Evolutionary conservation across 2,329 filamentous ascomycete genomes (phyloP).

Genomic region (Aspergillus pseudoglaucus): DNA sequence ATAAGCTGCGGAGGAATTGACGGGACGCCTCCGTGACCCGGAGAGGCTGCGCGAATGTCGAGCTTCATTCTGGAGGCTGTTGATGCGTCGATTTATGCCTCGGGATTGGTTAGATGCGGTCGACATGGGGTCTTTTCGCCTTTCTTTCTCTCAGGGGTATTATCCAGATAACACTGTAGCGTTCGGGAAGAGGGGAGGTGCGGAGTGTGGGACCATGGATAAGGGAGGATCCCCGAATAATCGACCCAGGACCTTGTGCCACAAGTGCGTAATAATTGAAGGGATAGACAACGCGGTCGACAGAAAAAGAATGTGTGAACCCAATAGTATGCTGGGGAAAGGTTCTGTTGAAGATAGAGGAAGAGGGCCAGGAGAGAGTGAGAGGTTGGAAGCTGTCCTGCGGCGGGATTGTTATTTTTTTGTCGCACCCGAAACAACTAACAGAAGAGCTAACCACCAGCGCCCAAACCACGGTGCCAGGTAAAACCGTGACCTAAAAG

Average conservation of each 20-base stretch:
- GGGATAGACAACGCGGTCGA: neutral
- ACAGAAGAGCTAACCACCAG: slow-evolving; percentile 4
- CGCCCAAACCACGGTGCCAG: neutral
- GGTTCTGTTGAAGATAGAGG: neutral
- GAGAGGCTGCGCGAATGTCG: slow-evolving; percentile 39
- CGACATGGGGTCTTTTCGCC: slow-evolving; percentile 36
- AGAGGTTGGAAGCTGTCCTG: slow-evolving; percentile 13
- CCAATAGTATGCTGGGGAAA: neutral
- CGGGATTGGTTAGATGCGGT: slow-evolving; percentile 40
- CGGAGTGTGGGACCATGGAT: slow-evolving; percentile 30
- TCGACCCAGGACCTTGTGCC: slow-evolving; percentile 9
- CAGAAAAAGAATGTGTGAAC: neutral
- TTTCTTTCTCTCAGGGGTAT: neutral
- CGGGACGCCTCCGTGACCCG: slow-evolving; percentile 34
- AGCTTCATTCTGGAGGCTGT: slow-evolving; percentile 41
- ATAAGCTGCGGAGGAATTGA: slow-evolving; percentile 70
- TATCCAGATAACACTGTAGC: slow-evolving; percentile 17
- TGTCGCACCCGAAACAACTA: slow-evolving; percentile 19
- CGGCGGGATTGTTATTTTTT: slow-evolving; percentile 9
- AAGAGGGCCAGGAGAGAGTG: slow-evolving; percentile 2
- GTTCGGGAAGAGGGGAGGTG: slow-evolving; percentile 16
- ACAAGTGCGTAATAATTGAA: neutral
- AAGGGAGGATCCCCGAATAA: slow-evolving; percentile 14
- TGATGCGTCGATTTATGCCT: slow-evolving; percentile 41
- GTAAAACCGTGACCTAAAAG: neutral